Conservation (phyloP, 2,329 filamentous ascomycete genomes). For the Akanthomyces uredinophilus region DNA sequence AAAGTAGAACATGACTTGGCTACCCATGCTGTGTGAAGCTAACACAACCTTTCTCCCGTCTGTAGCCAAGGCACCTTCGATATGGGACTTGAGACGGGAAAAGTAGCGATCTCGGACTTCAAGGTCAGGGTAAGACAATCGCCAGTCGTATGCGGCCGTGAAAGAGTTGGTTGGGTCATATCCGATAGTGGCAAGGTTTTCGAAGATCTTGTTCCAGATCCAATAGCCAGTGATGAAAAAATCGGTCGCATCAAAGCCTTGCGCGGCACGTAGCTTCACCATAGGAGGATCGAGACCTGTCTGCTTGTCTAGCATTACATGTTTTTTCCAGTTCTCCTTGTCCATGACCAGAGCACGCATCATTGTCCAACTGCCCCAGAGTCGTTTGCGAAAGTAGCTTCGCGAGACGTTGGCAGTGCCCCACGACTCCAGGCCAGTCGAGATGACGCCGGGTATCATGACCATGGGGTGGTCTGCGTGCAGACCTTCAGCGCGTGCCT, state of each 20-base stretch:
- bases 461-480: slow-evolving; percentile 81
- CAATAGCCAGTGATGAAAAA: slow-evolving; percentile 92
- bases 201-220: slow-evolving; percentile 99
- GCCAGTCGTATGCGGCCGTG: slow-evolving; percentile 81
- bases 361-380: slow-evolving; percentile 99
- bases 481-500: slow-evolving; percentile 76
- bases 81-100: slow-evolving; percentile 80
- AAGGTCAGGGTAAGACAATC: slow-evolving; percentile 82
- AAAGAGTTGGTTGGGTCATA: slow-evolving; percentile 81
- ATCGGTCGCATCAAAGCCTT: slow-evolving; percentile 95
- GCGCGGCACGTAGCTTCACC: slow-evolving; percentile 85
- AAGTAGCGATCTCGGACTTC: slow-evolving; percentile 93
- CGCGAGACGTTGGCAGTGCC: slow-evolving; percentile 79
- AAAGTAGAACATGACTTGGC: slow-evolving; percentile 84
- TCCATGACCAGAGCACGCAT: slow-evolving; percentile 91
- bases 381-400: slow-evolving; percentile 85
- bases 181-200: slow-evolving; percentile 91
- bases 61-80: slow-evolving; percentile 74
- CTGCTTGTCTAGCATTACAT: slow-evolving; percentile 92
- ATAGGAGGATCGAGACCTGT: slow-evolving; percentile 88
- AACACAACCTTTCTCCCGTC: slow-evolving; percentile 76
- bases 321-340: slow-evolving; percentile 89
- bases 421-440: slow-evolving; percentile 95
- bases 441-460: slow-evolving; percentile 97
- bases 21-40: slow-evolving; percentile 95